A percentile compares a stretch with the other conserved stretches of the same genome.
Evolutionary conservation across 768 basidiomycete species (phyloP).

Genomic region (Mycena sanguinolenta): DNA sequence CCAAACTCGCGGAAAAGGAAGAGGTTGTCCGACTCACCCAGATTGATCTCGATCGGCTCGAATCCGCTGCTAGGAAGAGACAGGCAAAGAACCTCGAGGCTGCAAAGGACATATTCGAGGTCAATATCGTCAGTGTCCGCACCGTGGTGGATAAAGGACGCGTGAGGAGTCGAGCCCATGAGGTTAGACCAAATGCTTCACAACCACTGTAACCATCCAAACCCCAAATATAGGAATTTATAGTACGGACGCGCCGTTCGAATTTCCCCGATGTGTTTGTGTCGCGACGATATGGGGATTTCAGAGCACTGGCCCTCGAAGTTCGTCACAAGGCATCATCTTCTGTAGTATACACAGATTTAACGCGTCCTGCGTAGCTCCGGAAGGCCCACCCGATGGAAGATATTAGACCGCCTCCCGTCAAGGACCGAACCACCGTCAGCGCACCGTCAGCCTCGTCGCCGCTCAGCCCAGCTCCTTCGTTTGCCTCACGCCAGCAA

Average conservation of each 20-base stretch:
- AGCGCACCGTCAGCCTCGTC: constrained; percentile 57
- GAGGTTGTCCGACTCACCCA: constrained; percentile 93
- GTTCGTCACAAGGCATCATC: constrained; percentile 52
- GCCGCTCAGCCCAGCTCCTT: constrained; percentile 45
- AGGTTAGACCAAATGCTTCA: constrained; percentile 66
- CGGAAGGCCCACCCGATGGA: constrained; percentile 89
- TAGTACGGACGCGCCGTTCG: constrained; percentile 87
- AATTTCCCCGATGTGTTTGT: constrained; percentile 86
- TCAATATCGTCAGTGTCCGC: constrained; percentile 92
- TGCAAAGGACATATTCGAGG: constrained; percentile 76
- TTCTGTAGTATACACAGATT: constrained; percentile 14
- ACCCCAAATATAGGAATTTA: constrained; percentile 80
- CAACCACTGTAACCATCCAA: constrained; percentile 23
- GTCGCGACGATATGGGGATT: constrained; percentile 95
- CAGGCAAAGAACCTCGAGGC: constrained; percentile 61
- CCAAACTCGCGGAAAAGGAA: constrained; percentile 87
- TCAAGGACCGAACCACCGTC: constrained; percentile 87
- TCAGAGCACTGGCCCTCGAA: constrained; percentile 88
- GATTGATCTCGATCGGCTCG: constrained; percentile 83
- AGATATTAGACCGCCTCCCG: constrained; percentile 84
- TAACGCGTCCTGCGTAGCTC: constrained; percentile 64
- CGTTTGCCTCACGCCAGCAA: constrained; percentile 37
- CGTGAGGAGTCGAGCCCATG: constrained; percentile 87
- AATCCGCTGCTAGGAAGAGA: constrained; percentile 75
- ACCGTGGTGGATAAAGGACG: constrained; percentile 87